Conservation (phyloP, 2,329 filamentous ascomycete genomes). For the Phialemonium atrogriseum region DNA sequence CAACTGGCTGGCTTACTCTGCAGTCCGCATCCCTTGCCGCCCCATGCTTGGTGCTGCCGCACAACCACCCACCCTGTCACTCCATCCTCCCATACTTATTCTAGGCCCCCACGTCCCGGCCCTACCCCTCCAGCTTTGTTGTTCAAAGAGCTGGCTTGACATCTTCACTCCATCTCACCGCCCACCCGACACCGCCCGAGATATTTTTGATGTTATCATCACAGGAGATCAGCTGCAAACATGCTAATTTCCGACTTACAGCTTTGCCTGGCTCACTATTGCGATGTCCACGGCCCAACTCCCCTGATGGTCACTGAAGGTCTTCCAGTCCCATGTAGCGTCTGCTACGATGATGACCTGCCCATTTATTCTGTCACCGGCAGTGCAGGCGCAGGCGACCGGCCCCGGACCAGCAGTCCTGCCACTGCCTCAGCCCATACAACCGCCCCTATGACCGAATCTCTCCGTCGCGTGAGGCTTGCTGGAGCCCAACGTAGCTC, state of each 20-base stretch:
- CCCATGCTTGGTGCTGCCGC: too few species aligned
- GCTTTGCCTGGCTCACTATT: constrained; percentile 64
- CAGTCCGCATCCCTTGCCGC: too few species aligned
- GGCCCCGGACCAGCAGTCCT: constrained; percentile 31
- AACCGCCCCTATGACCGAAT: constrained; percentile 32
- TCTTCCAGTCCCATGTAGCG: constrained; percentile 49
- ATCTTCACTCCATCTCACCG: constrained; percentile 2
- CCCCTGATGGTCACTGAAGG: constrained; percentile 64
- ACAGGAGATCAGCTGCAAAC: constrained; percentile 9
- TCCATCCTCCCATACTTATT: too few species aligned
- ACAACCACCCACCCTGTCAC: too few species aligned
- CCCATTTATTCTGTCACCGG: constrained; percentile 19
- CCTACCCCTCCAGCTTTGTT: too few species aligned
- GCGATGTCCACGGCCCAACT: constrained; percentile 61
- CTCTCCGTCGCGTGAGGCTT: constrained; percentile 38
- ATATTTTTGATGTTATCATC: too few species aligned
- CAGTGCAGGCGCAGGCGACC: constrained; percentile 12
- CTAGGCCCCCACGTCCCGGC: too few species aligned
- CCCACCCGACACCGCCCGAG: constrained; percentile 1
- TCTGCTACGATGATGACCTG: constrained; percentile 43
- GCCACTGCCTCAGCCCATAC: constrained; percentile 24
- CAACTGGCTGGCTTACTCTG: too few species aligned
- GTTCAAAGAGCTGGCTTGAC: too few species aligned
- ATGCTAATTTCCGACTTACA: constrained; percentile 38
- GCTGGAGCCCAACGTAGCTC: constrained; percentile 28